Evolutionary conservation across 208 protist genomes (phyloP).

Genomic region (Crithidia brevicula): DNA sequence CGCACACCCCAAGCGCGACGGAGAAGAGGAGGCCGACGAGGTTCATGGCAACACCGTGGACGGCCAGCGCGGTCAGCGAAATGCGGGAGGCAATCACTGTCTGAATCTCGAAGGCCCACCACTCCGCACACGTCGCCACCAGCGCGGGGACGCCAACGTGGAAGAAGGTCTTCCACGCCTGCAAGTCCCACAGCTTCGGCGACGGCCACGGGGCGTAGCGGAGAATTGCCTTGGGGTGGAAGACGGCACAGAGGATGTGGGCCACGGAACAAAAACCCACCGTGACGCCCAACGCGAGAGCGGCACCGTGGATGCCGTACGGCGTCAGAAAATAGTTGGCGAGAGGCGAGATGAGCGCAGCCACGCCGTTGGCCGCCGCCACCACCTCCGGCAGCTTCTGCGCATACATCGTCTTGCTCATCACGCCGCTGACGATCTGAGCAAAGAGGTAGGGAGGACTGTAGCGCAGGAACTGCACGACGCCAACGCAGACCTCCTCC

Average conservation of each 20-base stretch:
- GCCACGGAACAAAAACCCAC: constrained; percentile 41
- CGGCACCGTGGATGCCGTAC: constrained; percentile 57
- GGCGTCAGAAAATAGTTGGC: constrained; percentile 67
- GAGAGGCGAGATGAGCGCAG: constrained; percentile 50
- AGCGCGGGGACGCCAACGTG: constrained; percentile 57
- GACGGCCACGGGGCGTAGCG: constrained; percentile 63
- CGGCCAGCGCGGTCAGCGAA: constrained; percentile 45
- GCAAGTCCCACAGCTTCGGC: constrained; percentile 40
- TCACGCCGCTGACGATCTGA: constrained; percentile 58
- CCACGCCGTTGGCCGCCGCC: constrained; percentile 49
- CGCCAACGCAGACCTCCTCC: constrained; percentile 43
- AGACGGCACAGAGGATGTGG: constrained; percentile 42
- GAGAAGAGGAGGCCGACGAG: constrained; percentile 58
- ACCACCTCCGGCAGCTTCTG: constrained; percentile 61
- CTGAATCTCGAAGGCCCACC: constrained; percentile 80
- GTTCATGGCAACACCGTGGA: constrained; percentile 69
- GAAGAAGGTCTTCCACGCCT: constrained; percentile 56
- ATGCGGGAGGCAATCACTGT: constrained; percentile 54
- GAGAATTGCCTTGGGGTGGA: constrained; percentile 60
- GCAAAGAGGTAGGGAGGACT: constrained; percentile 59
- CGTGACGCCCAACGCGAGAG: constrained; percentile 41
- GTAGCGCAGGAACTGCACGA: constrained; percentile 51
- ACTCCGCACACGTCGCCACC: constrained; percentile 70
- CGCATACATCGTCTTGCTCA: constrained; percentile 73
- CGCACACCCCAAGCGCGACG: constrained; percentile 65